Base-by-base conservation (phyloP, 129 eudicot genomes). In the Mikania micrantha region DNA sequence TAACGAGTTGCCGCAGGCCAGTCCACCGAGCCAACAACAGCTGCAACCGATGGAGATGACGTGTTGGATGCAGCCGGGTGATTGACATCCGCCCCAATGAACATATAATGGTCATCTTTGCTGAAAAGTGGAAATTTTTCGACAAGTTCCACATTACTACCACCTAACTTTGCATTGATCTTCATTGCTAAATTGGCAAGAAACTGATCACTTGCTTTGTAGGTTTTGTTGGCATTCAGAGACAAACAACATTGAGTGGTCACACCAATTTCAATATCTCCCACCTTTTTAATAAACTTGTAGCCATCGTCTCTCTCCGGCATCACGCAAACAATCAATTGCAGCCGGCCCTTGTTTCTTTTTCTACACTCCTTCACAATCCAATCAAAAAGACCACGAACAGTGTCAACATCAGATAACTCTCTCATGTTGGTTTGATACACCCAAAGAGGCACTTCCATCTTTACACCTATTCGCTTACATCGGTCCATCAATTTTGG, bases 11-110 rank as follows among this genome's bases (percentile, higher is more conserved):
- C 88, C 0, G 84, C 84, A 4, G 97, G 92, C 86, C 87, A 83
- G 54, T 91, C 82, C 5, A 83, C 67, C 0, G 97, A 77, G n/a
- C 82, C 97, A 15, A 88, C 97, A 29, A 91, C 85, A 0, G 91
- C 97, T 4, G 94, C 96, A 12, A 91, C 71, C 0, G 97, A 91
- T 10, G 97, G 97, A 61, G 85, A 67, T 3, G 66, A 22, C 3
- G 3, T 3, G 69, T 91, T 84, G 15, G 44, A 7, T 4, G 88
- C 69, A 0, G 79, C 80, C 9, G 97, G 96, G 54, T 91, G 97
- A 67, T 88, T 91, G 1, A 91, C 97, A 75, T 88, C 97, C 1
- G 91, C 97, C 15, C 97, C 97, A 2, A 91, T 74, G 15, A 91
- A 81, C 97, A 91, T 91, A 4, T 58, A 81, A 17, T 48, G 88